phyloP scores from a whole-genome alignment of 2,329 filamentous ascomycete genomes.

The Chaetomiaceae sp. region DNA sequence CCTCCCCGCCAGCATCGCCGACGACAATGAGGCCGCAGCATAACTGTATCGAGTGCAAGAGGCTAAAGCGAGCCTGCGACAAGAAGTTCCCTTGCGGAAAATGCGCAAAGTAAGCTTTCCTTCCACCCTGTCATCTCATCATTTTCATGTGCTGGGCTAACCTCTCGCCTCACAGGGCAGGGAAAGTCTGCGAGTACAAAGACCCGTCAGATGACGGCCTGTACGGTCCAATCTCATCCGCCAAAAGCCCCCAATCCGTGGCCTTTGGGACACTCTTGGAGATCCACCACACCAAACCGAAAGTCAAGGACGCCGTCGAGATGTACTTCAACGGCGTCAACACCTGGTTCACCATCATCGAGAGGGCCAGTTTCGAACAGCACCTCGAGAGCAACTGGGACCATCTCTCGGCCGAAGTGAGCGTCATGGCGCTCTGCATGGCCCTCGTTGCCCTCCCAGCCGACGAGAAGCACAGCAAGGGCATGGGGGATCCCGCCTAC shows the following conservation, averaged over 20 bases:
- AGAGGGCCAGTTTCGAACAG: constrained; percentile 24
- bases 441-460: constrained; percentile 26
- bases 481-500: constrained; percentile 27
- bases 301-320: constrained; percentile 24
- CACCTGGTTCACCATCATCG: constrained; percentile 31
- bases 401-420: constrained; percentile 28
- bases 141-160: not conserved
- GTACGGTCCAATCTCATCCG: constrained; percentile 26
- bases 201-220: constrained; percentile 14
- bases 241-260: constrained; percentile 28
- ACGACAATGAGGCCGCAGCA: constrained; percentile 24
- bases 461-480: constrained; percentile 17
- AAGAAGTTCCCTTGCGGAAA: constrained; percentile 29
- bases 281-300: constrained; percentile 23
- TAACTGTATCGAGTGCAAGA: constrained; percentile 29
- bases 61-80: constrained; percentile 30
- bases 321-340: constrained; percentile 29
- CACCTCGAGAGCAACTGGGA: constrained; percentile 26
- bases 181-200: constrained; percentile 3
- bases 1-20: constrained; percentile 22
- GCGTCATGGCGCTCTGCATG: constrained; percentile 29
- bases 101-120: constrained; percentile 28
- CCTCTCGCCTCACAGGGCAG: not conserved
- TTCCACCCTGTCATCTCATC: not conserved
- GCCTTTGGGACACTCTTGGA: constrained; percentile 27